A percentile compares a stretch with the other conserved stretches of the same genome.
Conservation (phyloP, 2,329 filamentous ascomycete genomes). For the Triangularia setosa region DNA sequence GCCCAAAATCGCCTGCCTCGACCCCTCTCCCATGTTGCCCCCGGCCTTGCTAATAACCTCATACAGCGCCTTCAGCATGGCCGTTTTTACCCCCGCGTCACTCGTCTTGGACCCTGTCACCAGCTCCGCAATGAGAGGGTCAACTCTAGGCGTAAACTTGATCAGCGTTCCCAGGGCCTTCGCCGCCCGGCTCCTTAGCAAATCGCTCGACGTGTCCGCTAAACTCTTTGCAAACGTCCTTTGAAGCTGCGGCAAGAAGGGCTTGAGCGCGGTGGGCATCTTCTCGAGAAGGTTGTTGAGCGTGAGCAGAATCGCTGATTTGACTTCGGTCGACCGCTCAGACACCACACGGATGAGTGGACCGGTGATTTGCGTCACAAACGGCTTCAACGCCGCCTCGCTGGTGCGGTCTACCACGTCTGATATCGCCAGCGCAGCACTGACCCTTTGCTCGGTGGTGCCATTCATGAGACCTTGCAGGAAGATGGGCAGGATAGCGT, state of each 20-base stretch:
- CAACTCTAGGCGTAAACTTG: slow-evolving; percentile 89
- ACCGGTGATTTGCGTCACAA: slow-evolving; percentile 95
- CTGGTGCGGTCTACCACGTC: slow-evolving; percentile 93
- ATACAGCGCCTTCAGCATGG: slow-evolving; percentile 95
- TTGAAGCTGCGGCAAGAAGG: slow-evolving; percentile 94
- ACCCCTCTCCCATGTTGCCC: slow-evolving; percentile 88
- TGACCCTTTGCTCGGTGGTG: slow-evolving; percentile 83
- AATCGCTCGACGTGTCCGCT: slow-evolving; percentile 86
- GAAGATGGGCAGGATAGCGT: slow-evolving; percentile 93
- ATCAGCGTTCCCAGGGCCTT: slow-evolving; percentile 94
- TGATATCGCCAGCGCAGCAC: slow-evolving; percentile 87
- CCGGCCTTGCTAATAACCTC: slow-evolving; percentile 96
- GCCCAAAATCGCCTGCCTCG: slow-evolving; percentile 76
- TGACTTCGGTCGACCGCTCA: slow-evolving; percentile 92
- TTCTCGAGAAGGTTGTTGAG: slow-evolving; percentile 95
- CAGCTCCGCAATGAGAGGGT: slow-evolving; percentile 86
- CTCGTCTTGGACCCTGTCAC: slow-evolving; percentile 92
- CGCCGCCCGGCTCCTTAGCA: slow-evolving; percentile 80
- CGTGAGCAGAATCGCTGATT: slow-evolving; percentile 87
- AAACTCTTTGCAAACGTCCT: slow-evolving; percentile 95
- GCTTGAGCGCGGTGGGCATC: slow-evolving; percentile 91
- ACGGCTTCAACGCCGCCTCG: slow-evolving; percentile 82
- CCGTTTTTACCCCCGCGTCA: slow-evolving; percentile 82
- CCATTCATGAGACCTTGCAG: slow-evolving; percentile 97
- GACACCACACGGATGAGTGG: slow-evolving; percentile 97